Percentiles rank a stretch among this genome's conserved stretches.
phyloP scores from a whole-genome alignment of 2,329 filamentous ascomycete species.

The Rhynchosporium agropyri region DNA sequence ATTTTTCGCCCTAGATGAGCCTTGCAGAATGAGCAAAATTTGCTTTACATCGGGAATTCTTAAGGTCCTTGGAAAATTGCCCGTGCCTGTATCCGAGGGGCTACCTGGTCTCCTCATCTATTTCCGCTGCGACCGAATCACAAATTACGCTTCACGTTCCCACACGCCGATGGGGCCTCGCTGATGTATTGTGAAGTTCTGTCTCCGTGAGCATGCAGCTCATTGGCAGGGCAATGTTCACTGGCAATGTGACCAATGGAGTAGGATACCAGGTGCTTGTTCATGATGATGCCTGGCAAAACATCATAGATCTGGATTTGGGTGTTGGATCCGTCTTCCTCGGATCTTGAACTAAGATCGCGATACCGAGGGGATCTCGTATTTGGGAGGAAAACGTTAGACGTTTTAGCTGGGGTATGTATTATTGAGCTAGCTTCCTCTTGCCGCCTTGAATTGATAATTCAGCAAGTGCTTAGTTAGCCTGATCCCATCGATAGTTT shows the following conservation, averaged over 20 bases:
- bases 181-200: not conserved
- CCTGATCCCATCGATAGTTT: constrained; percentile 16
- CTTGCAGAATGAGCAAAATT: constrained; percentile 13
- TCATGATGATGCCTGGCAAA: constrained; percentile 9
- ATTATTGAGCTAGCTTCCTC: not conserved
- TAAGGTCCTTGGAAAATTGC: constrained; percentile 18
- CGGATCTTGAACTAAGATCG: constrained; percentile 4
- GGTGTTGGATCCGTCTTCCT: constrained; percentile 10
- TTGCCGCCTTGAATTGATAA: not conserved
- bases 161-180: constrained; percentile 21
- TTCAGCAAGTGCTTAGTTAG: constrained; percentile 3
- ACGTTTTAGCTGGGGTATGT: not conserved
- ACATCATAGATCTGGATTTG: constrained; percentile 14
- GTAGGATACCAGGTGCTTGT: constrained; percentile 8
- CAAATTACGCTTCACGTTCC: constrained; percentile 5
- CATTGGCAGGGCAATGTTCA: not conserved
- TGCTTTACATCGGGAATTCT: constrained; percentile 15
- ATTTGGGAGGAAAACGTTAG: not conserved
- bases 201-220: constrained; percentile 6
- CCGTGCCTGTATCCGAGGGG: constrained; percentile 17
- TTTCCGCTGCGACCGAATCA: constrained; percentile 17
- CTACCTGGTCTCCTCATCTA: constrained; percentile 10
- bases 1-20: constrained; percentile 15
- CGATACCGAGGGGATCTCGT: constrained; percentile 8
- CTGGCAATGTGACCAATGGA: not conserved